Percentiles rank a stretch among this genome's conserved stretches.
These are phyloP conservation scores for Talaromyces stipitatus DNA, from an alignment of 495 filamentous ascomycete species.

Conservation along the genomic window DNA sequence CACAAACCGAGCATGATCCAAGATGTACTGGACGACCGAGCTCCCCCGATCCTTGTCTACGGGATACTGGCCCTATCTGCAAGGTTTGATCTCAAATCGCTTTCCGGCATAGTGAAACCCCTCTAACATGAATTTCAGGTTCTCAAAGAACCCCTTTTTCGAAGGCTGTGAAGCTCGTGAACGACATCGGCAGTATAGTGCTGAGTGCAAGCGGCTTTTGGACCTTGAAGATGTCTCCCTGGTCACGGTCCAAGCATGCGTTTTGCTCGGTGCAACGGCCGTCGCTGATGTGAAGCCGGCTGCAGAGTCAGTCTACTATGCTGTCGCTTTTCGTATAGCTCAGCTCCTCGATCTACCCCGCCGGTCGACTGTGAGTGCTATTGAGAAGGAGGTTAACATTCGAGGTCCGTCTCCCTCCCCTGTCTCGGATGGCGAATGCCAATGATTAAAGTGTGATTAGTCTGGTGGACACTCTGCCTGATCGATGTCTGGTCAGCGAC, in stretches of 20 bases:
- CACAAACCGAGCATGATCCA: slow-evolving; percentile 23
- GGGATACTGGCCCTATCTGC: background rate
- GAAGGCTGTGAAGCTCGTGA: slow-evolving; percentile 14
- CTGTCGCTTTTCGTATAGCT: background rate
- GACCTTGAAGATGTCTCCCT: slow-evolving; percentile 25
- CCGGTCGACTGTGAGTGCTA: background rate
- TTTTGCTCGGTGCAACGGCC: slow-evolving; percentile 26
- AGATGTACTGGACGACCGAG: background rate
- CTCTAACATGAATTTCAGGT: background rate
- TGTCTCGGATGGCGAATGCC: background rate
- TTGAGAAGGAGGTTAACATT: slow-evolving; percentile 5
- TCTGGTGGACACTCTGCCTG: slow-evolving; percentile 37
- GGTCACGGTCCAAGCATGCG: slow-evolving; percentile 25
- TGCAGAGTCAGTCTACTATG: background rate
- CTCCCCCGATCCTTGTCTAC: background rate
- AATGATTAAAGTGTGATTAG: slow-evolving; percentile 10
- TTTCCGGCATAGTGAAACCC: background rate
- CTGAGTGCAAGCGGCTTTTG: slow-evolving; percentile 16
- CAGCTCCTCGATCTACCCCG: background rate
- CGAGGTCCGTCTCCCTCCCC: slow-evolving; percentile 14
- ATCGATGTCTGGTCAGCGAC: slow-evolving; percentile 35
- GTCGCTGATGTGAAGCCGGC: slow-evolving; percentile 7
- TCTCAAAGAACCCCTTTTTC: slow-evolving; percentile 20
- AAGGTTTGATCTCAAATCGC: background rate
- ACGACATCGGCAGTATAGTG: slow-evolving; percentile 15